phyloP scores from a whole-genome alignment of 2,329 filamentous ascomycete genomes.

The Hymenoscyphus occultus region DNA sequence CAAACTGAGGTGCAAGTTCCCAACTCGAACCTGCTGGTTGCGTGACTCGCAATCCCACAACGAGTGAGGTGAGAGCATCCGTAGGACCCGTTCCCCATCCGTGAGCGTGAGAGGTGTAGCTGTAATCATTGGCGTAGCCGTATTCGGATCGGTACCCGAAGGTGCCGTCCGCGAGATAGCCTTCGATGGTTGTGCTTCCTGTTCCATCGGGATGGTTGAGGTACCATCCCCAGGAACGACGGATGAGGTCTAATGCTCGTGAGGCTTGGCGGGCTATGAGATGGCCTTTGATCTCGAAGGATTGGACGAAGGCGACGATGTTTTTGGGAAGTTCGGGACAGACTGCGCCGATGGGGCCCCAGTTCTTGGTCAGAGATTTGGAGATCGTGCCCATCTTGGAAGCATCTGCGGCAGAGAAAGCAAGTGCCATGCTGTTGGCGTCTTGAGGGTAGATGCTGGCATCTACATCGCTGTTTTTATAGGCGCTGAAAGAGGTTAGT shows the following conservation, averaged over 20 bases:
- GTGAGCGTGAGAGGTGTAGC: conserved; percentile 48
- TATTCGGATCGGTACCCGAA: conserved; percentile 54
- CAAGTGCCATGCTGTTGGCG: conserved; percentile 54
- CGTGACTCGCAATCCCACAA: conserved; percentile 43
- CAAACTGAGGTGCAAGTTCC: conserved; percentile 41
- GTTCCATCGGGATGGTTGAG: conserved; percentile 56
- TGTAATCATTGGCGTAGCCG: conserved; percentile 48
- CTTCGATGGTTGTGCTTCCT: conserved; percentile 56
- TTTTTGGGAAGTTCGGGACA: conserved; percentile 56
- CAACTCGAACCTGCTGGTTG: conserved; percentile 39
- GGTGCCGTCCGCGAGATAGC: conserved; percentile 52
- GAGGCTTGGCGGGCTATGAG: conserved; percentile 45
- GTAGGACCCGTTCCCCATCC: conserved; percentile 50
- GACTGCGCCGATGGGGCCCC: conserved; percentile 53
- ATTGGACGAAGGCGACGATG: conserved; percentile 56
- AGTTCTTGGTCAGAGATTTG: conserved; percentile 35
- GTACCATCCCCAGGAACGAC: conserved; percentile 59
- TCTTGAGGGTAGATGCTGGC: conserved; percentile 57
- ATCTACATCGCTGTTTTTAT: conserved; percentile 44
- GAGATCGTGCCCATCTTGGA: conserved; percentile 41
- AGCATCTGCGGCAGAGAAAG: conserved; percentile 28
- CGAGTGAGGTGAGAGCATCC: conserved; percentile 43
- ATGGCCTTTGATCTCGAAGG: conserved; percentile 58
- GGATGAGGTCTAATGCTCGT: conserved; percentile 55
- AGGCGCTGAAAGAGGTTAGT: conserved; percentile 24